Evolutionary conservation across 2,329 filamentous ascomycete genomes (phyloP).

Genomic region (Pyrenophora tritici-repentis): DNA sequence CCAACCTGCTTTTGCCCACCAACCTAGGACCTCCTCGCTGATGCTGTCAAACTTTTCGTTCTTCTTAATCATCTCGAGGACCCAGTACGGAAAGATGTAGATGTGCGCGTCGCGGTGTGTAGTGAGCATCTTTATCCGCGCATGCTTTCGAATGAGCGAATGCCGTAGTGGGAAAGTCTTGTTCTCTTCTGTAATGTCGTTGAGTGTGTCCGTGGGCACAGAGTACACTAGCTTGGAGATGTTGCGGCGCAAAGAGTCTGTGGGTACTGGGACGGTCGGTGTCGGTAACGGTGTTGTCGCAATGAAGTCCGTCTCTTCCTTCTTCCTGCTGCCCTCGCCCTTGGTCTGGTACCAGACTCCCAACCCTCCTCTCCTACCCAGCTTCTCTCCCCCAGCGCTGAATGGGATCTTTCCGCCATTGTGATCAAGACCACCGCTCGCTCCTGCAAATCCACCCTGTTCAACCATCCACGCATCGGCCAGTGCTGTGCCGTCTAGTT

Average conservation of each 20-base stretch:
- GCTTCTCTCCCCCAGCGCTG: slow-evolving; percentile 59
- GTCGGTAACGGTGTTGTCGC: slow-evolving; percentile 71
- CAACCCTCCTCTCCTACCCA: slow-evolving; percentile 74
- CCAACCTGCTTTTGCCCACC: slow-evolving; percentile 96
- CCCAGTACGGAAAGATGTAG: slow-evolving; percentile 92
- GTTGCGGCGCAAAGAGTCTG: slow-evolving; percentile 67
- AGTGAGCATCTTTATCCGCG: slow-evolving; percentile 77
- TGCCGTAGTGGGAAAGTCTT: slow-evolving; percentile 76
- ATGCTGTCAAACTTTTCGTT: slow-evolving; percentile 87
- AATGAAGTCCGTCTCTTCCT: slow-evolving; percentile 91
- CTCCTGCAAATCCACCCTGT: slow-evolving; percentile 69
- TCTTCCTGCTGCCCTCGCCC: slow-evolving; percentile 75
- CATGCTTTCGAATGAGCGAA: slow-evolving; percentile 73
- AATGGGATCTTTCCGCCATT: slow-evolving; percentile 51
- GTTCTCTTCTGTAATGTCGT: slow-evolving; percentile 78
- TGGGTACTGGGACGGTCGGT: slow-evolving; percentile 62
- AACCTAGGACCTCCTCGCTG: slow-evolving; percentile 88
- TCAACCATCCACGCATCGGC: slow-evolving; percentile 92
- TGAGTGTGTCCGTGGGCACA: slow-evolving; percentile 86
- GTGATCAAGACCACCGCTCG: slow-evolving; percentile 57
- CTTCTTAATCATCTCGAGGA: slow-evolving; percentile 77
- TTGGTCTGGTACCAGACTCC: slow-evolving; percentile 92
- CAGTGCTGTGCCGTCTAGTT: slow-evolving; percentile 80
- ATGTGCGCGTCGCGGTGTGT: slow-evolving; percentile 90
- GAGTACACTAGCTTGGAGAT: slow-evolving; percentile 83